Evolutionary conservation across 352 stramenopile genomes (phyloP), one percentile per base, ranked within the genome.

Genomic region (Elongisporangium senticosum): DNA sequence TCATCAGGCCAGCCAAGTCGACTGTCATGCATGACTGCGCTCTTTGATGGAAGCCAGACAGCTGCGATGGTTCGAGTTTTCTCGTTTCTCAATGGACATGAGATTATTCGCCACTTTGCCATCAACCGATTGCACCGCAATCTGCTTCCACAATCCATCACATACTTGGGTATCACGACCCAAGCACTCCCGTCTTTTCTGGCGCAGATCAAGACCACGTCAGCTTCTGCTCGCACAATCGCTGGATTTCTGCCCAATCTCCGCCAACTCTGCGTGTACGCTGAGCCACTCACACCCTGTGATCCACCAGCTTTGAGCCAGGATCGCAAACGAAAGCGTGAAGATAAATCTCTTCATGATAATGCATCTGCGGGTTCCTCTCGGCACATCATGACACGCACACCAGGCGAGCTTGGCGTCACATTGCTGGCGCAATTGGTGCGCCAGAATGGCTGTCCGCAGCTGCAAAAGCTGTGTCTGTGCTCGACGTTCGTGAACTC

Each of bases 401-500:
- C 24, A 6, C 56, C 52, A 11, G 65, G 64, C n/a, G 63, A 74
- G 39, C 26, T 54, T 2, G 52, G 56, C 4, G 61, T 71, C n/a
- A 13, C 55, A 22, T 49, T 37, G n/a, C 51, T 74, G 4, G 56
- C 59, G 20, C 20, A 39, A 11, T 15, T 58, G 8, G 40, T 74
- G 15, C 48, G 17, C 4, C 8, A n/a, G 3, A 53, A 52, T 14
- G 28, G 53, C 21, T 55, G 43, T 6, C 57, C 51, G 4, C 43
- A 58, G 17, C 56, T 74, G 13, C 57, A 59, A 7, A 58, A 52
- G 20, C 53, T 74, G 26, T 62, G 43, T 20, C 40, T 74, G 47
- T 39, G 52, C 50, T 56, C 54, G 6, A 64, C 59, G 24, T 74
- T 71, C 47, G 52, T 68, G 49, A 69, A 71, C 56, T 59, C 61